Percentiles rank a stretch among this genome's conserved stretches.
Evolutionary conservation across 2,329 filamentous ascomycete species (phyloP).

Genomic region (Stromatinia cepivora): DNA sequence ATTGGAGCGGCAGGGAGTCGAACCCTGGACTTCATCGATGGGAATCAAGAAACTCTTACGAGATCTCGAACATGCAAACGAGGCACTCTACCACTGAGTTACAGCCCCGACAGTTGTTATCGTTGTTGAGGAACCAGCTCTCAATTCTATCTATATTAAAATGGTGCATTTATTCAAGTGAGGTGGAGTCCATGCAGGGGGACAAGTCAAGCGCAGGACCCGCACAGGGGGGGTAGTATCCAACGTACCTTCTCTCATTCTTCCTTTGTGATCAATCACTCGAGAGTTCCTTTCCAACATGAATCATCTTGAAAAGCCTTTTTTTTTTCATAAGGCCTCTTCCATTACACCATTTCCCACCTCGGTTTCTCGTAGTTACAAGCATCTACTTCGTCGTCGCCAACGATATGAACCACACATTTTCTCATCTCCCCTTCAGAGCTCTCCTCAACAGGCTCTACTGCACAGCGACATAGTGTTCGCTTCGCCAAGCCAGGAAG

Average conservation of each 20-base stretch:
- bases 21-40: conserved; percentile 18
- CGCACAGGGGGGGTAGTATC: too few species aligned
- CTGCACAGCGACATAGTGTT: too few species aligned
- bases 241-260: too few species aligned
- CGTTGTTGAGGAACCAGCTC: fast-evolving
- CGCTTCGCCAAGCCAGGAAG: too few species aligned
- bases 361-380: background rate
- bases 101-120: background rate
- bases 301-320: too few species aligned
- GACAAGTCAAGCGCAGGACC: too few species aligned
- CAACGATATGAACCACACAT: background rate
- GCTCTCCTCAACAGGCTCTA: background rate
- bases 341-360: background rate
- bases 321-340: background rate
- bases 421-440: background rate
- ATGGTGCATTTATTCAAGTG: fast-evolving
- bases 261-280: too few species aligned
- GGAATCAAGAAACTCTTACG: background rate
- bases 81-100: conserved; percentile 22
- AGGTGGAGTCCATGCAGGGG: background rate
- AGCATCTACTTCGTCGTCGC: background rate
- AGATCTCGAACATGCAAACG: background rate
- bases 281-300: too few species aligned
- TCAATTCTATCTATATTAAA: background rate
- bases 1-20: conserved; percentile 16